A percentile compares a stretch with the other conserved stretches of the same genome.
These are phyloP conservation scores for Colletotrichum gloeosporioides DNA, from an alignment of 2,329 filamentous ascomycete genomes.

Conservation along the genomic window DNA sequence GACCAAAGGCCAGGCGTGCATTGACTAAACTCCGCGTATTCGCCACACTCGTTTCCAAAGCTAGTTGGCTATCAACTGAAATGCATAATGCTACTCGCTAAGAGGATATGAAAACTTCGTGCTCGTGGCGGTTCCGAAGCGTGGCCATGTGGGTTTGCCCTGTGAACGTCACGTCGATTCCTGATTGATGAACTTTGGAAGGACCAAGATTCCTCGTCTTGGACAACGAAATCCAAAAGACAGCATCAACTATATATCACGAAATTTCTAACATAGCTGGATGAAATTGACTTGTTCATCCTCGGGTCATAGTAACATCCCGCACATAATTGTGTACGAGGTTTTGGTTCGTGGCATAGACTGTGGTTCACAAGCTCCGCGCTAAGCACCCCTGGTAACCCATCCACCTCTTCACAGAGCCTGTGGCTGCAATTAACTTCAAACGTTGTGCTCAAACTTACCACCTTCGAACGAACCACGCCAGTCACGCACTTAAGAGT, in stretches of 20 bases:
- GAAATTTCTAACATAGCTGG: background rate
- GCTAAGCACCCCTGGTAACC: background rate
- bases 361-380: background rate
- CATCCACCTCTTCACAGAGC: background rate
- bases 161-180: too few species aligned
- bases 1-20: rapidly evolving
- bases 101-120: too few species aligned
- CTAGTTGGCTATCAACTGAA: too few species aligned
- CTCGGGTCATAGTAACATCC: background rate
- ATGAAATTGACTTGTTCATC: background rate
- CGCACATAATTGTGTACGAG: background rate
- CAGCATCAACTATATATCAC: background rate
- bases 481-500: background rate
- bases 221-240: background rate
- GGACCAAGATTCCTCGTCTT: background rate
- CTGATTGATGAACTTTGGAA: too few species aligned
- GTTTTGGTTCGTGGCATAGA: background rate
- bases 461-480: rapidly evolving
- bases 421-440: background rate
- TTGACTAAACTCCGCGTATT: background rate
- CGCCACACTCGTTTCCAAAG: background rate
- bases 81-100: too few species aligned
- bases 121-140: too few species aligned
- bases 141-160: too few species aligned
- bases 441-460: background rate